A percentile compares a stretch with the other conserved stretches of the same genome.
Conservation (phyloP, 495 filamentous ascomycete species). For the Penicillium mononematosum region DNA sequence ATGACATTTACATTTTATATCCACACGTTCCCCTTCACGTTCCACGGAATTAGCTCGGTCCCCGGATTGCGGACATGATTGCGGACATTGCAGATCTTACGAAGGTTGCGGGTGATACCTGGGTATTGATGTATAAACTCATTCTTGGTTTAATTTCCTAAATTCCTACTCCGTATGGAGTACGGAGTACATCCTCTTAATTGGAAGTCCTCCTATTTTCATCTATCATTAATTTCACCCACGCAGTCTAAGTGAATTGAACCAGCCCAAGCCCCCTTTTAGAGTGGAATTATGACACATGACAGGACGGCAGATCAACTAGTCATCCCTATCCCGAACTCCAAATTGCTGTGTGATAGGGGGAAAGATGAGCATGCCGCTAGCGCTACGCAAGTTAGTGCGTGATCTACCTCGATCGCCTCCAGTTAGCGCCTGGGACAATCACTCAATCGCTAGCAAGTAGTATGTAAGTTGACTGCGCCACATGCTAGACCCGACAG, state of each 20-base stretch:
- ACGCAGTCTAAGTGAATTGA: not conserved
- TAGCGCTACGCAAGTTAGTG: not conserved
- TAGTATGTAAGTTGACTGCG: conserved; percentile 9
- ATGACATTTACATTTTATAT: not conserved
- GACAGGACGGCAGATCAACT: not conserved
- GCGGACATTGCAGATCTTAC: too few relatives aligned
- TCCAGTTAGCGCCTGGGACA: not conserved
- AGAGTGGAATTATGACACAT: not conserved
- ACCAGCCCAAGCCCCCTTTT: not conserved
- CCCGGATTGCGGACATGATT: too few relatives aligned
- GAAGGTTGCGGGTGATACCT: too few relatives aligned
- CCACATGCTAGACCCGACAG: not conserved
- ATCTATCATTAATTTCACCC: not conserved
- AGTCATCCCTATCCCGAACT: not conserved
- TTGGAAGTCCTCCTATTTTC: not conserved
- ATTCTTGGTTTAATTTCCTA: not conserved
- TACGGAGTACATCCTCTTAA: not conserved
- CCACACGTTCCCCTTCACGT: not conserved
- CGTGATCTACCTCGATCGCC: conserved; percentile 6
- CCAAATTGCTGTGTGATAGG: not conserved
- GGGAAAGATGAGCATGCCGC: not conserved
- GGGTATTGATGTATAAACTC: not conserved
- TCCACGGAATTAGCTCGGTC: too few relatives aligned
- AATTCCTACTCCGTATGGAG: not conserved
- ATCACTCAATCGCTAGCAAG: not conserved